Evolutionary conservation across 2,329 filamentous ascomycete genomes (phyloP).

Genomic region (Fusarium heterosporum): DNA sequence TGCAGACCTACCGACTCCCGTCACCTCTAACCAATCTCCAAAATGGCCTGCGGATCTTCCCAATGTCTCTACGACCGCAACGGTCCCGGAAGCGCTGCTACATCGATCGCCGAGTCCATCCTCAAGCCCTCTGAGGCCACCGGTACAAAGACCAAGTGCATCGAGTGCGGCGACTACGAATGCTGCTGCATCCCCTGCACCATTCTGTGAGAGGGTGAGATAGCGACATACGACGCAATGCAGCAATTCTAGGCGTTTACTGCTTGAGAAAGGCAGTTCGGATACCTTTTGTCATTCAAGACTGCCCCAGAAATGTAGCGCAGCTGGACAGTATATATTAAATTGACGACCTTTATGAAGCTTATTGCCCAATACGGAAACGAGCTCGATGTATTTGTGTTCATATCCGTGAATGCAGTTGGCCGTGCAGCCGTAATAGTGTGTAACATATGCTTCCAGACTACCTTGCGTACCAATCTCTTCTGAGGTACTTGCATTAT

Average conservation of each 20-base stretch:
- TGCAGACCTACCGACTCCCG: constrained; percentile 7
- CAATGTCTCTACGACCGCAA: constrained; percentile 50
- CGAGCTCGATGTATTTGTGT: not conserved
- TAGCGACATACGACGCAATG: not conserved
- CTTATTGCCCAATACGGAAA: constrained; percentile 5
- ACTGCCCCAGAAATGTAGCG: constrained; percentile 1
- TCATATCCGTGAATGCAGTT: not conserved
- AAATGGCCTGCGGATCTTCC: constrained; percentile 45
- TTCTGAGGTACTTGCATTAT: not conserved
- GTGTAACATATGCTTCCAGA: not conserved
- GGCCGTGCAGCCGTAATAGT: not conserved
- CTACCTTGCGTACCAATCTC: not conserved
- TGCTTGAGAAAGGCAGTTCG: constrained; percentile 16
- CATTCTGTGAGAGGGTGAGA: constrained; percentile 56
- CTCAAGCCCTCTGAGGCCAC: constrained; percentile 63
- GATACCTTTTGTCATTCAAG: constrained; percentile 14
- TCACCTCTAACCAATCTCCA: constrained; percentile 10
- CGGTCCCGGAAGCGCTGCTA: constrained; percentile 62
- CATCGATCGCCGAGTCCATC: constrained; percentile 62
- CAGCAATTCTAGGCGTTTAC: not conserved
- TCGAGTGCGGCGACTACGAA: constrained; percentile 50
- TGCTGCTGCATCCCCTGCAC: constrained; percentile 68
- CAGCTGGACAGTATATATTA: constrained; percentile 17
- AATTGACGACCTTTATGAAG: constrained; percentile 6
- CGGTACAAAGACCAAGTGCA: constrained; percentile 48